A percentile compares a stretch with the other conserved stretches of the same genome.
Conservation (phyloP, 345 rosid species). For the Stellera chamaejasme region DNA sequence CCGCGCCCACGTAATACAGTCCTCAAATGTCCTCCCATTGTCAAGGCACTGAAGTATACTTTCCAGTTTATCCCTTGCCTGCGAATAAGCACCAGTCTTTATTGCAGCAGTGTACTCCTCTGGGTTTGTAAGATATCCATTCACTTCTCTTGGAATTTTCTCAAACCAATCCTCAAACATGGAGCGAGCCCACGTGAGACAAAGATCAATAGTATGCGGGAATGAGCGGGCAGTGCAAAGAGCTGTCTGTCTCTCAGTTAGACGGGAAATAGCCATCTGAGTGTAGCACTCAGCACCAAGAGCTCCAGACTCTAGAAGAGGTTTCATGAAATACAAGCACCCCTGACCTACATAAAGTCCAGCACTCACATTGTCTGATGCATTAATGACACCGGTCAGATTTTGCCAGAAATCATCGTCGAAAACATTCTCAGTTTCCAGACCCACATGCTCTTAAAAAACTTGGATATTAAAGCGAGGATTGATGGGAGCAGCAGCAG, state of each 20-base stretch:
- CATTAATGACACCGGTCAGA: slow-evolving; percentile 72
- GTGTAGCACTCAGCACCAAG: slow-evolving; percentile 98
- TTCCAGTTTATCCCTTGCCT: slow-evolving; percentile 86
- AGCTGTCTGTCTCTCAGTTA: slow-evolving; percentile 98
- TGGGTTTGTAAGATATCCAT: slow-evolving; percentile 78
- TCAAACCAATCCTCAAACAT: slow-evolving; percentile 97
- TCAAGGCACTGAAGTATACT: slow-evolving; percentile 88
- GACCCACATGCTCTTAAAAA: slow-evolving; percentile 86
- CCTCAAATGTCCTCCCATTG: slow-evolving; percentile 75
- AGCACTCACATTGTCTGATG: slow-evolving; percentile 92
- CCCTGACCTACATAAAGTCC: slow-evolving; percentile 95
- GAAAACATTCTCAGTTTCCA: slow-evolving; percentile 90
- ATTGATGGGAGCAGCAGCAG: slow-evolving; percentile 81
- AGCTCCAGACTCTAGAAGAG: slow-evolving; percentile 98
- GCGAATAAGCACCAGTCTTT: slow-evolving; percentile 89
- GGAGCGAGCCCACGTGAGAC: slow-evolving; percentile 98
- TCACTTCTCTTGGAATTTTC: slow-evolving; percentile 95
- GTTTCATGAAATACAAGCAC: slow-evolving; percentile 96
- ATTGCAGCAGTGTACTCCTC: slow-evolving; percentile 62
- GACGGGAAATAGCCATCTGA: slow-evolving; percentile 95
- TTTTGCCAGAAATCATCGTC: slow-evolving; percentile 92
- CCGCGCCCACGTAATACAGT: slow-evolving; percentile 95
- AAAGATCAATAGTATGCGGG: slow-evolving; percentile 98
- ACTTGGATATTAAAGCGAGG: slow-evolving; percentile 72
- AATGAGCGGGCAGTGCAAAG: slow-evolving; percentile 99